These are phyloP conservation scores for Gautieria morchelliformis DNA, from an alignment of 768 basidiomycete genomes.

Conservation along the genomic window DNA sequence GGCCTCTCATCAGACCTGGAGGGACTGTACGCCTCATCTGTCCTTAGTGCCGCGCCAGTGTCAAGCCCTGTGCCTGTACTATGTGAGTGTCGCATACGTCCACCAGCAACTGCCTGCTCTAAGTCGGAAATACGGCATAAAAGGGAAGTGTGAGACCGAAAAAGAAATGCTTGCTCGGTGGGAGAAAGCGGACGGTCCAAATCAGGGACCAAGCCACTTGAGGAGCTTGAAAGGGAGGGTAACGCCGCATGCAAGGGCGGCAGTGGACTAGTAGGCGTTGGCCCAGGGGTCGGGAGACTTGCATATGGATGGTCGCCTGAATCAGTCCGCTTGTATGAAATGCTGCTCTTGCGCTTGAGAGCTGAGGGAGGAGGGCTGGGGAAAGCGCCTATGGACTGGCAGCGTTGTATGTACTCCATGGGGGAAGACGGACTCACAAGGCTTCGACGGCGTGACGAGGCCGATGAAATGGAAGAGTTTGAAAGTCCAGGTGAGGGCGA, in stretches of 20 bases:
- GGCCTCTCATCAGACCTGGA: slow-evolving; percentile 32
- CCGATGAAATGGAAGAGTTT: slow-evolving; percentile 4
- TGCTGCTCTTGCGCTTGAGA: slow-evolving; percentile 52
- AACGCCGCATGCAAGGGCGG: neutral
- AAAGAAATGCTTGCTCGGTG: slow-evolving; percentile 78
- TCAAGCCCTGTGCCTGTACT: neutral
- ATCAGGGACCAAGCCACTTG: slow-evolving; percentile 3
- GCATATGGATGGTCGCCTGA: slow-evolving; percentile 24
- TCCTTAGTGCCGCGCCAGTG: neutral
- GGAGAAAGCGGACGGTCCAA: slow-evolving; percentile 46
- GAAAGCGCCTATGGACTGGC: slow-evolving; percentile 14
- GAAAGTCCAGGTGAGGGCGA: neutral
- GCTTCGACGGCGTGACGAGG: slow-evolving; percentile 10
- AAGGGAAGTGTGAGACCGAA: slow-evolving; percentile 75
- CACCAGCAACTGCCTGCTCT: slow-evolving; percentile 50
- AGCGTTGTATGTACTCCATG: slow-evolving; percentile 6
- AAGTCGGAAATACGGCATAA: slow-evolving; percentile 75
- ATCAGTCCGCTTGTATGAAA: slow-evolving; percentile 49
- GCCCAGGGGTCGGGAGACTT: slow-evolving; percentile 63
- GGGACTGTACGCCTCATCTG: slow-evolving; percentile 13
- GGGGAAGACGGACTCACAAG: slow-evolving; percentile 23
- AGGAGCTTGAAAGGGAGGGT: neutral
- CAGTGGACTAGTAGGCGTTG: slow-evolving; percentile 49
- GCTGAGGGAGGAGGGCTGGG: slow-evolving; percentile 24
- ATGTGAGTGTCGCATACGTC: neutral